Conservation (phyloP, 176 grass and related monocot genomes). For the Lolium perenne region DNA sequence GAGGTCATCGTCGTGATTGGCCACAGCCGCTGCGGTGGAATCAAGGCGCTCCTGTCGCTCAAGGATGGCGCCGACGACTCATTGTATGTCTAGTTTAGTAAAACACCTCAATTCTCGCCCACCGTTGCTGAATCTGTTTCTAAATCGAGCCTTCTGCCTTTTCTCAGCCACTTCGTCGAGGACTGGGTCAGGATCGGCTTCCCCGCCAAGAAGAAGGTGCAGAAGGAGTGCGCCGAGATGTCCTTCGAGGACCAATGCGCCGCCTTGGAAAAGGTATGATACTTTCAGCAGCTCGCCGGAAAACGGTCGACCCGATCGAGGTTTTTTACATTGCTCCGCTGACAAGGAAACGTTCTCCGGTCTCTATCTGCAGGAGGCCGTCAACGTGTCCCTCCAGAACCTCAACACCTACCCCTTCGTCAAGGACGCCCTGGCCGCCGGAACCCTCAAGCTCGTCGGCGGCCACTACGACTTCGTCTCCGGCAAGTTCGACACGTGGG, state of each 20-base stretch:
- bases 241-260: constrained; percentile 68
- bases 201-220: constrained; percentile 70
- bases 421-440: constrained; percentile 59
- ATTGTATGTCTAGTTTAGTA: constrained; percentile 56
- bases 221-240: constrained; percentile 11
- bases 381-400: constrained; percentile 74
- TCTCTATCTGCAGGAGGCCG: constrained; percentile 56
- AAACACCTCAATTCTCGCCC: neutral
- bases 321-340: neutral
- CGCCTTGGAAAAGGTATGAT: constrained; percentile 67
- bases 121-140: neutral
- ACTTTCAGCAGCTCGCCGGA: neutral
- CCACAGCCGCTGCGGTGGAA: constrained; percentile 93
- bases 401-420: constrained; percentile 80
- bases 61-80: constrained; percentile 56
- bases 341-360: neutral
- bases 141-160: neutral
- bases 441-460: constrained; percentile 71
- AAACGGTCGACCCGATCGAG: neutral
- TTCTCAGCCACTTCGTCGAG: constrained; percentile 79
- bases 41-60: constrained; percentile 86
- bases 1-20: constrained; percentile 83
- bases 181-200: constrained; percentile 82
- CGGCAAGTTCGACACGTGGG: constrained; percentile 74
- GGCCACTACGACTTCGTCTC: constrained; percentile 82